Evolutionary conservation across 106 monocot species (phyloP).

Genomic region (Platanthera zijinensis): DNA sequence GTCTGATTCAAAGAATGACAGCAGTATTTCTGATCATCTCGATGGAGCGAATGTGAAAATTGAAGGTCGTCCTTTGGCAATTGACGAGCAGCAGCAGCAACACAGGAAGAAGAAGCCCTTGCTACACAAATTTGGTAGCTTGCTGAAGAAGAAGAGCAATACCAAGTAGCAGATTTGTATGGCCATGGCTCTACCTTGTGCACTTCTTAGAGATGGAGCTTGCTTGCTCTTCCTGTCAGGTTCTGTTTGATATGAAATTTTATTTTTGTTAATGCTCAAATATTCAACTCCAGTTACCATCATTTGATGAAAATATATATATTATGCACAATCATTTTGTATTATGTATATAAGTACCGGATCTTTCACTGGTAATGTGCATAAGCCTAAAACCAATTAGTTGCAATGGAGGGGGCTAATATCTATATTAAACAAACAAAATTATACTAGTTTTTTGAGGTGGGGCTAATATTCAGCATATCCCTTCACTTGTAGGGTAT

Average conservation of each 20-base stretch:
- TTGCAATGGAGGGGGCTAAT: too few species aligned
- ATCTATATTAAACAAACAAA: too few species aligned
- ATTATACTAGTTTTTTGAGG: too few species aligned
- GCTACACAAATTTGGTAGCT: constrained; percentile 37
- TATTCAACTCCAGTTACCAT: not conserved
- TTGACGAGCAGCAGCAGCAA: constrained; percentile 15
- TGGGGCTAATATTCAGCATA: too few species aligned
- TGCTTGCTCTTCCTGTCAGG: not conserved
- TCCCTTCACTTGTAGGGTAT: too few species aligned
- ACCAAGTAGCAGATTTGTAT: constrained; percentile 16
- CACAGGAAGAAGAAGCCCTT: constrained; percentile 43
- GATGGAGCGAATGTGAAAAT: constrained; percentile 29
- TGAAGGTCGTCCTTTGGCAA: constrained; percentile 18
- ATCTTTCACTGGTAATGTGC: not conserved
- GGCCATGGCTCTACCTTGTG: not conserved
- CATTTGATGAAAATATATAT: not conserved
- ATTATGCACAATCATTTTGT: not conserved
- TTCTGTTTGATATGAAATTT: not conserved
- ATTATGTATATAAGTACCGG: not conserved
- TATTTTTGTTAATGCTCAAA: not conserved
- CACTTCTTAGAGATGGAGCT: not conserved
- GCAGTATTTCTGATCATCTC: constrained; percentile 16
- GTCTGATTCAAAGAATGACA: constrained; percentile 25
- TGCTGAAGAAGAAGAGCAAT: constrained; percentile 41
- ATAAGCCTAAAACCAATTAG: too few species aligned